Evolutionary conservation across 2,329 filamentous ascomycete species (phyloP).

Genomic region (Knufia petricola): DNA sequence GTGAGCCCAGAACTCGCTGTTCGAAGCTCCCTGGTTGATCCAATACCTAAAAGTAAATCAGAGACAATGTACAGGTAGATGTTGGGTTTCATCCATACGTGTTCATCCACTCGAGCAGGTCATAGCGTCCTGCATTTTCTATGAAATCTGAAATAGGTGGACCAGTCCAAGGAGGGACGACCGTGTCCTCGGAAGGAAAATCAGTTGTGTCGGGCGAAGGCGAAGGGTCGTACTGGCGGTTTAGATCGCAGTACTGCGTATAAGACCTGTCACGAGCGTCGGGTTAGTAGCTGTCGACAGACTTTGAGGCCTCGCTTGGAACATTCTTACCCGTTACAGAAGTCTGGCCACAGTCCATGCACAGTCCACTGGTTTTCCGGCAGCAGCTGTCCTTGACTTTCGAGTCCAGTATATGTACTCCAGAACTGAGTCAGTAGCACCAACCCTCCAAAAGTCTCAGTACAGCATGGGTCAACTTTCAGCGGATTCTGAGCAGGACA

Average conservation of each 20-base stretch:
- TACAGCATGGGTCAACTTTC: slow-evolving; percentile 52
- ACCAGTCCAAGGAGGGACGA: slow-evolving; percentile 51
- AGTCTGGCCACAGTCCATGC: slow-evolving; percentile 51
- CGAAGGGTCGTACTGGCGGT: slow-evolving; percentile 49
- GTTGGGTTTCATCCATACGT: too few species aligned
- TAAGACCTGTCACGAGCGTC: slow-evolving; percentile 36
- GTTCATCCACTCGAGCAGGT: slow-evolving; percentile 57
- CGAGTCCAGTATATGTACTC: slow-evolving; percentile 53
- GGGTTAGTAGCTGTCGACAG: too few species aligned
- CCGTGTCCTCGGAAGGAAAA: slow-evolving; percentile 38
- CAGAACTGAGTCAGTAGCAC: slow-evolving; percentile 45
- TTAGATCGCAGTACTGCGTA: not conserved
- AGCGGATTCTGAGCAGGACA: slow-evolving; percentile 37
- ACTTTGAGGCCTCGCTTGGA: not conserved
- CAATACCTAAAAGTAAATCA: too few species aligned
- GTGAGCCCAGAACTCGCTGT: slow-evolving; percentile 55
- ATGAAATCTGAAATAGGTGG: slow-evolving; percentile 51
- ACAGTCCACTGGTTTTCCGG: slow-evolving; percentile 50
- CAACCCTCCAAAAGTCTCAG: slow-evolving; percentile 56
- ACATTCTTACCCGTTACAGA: slow-evolving; percentile 36
- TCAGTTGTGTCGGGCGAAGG: slow-evolving; percentile 56
- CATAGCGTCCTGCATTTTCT: slow-evolving; percentile 46
- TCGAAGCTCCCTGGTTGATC: slow-evolving; percentile 49
- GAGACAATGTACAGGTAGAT: too few species aligned
- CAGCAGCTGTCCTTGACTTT: slow-evolving; percentile 48